Conservation (phyloP, 306 rosid species). For the Begonia fuchsioides region DNA sequence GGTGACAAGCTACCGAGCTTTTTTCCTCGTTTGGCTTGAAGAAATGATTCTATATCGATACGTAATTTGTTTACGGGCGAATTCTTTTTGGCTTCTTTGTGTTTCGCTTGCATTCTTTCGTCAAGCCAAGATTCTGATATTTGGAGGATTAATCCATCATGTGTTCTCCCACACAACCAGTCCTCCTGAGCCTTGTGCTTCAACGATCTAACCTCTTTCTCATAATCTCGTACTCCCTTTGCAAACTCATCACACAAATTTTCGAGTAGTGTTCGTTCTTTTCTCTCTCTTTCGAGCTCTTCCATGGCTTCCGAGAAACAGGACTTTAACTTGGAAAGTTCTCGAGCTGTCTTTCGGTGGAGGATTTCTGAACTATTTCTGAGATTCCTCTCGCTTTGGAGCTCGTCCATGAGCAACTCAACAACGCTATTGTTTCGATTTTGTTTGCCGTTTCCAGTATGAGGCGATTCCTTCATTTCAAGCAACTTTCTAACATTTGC, state of each 20-base stretch:
- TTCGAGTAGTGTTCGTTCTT: conserved; percentile 52
- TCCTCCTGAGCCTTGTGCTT: conserved; percentile 31
- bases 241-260: conserved; percentile 75
- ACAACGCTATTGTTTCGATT: conserved; percentile 25
- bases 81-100: conserved; percentile 2
- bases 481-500: conserved; percentile 36
- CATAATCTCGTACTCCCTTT: conserved; percentile 53
- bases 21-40: conserved; percentile 39
- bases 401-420: conserved; percentile 31
- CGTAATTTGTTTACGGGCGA: conserved; percentile 62
- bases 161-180: conserved; percentile 14
- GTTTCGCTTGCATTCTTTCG: conserved; percentile 58
- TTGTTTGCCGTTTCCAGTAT: conserved; percentile 21
- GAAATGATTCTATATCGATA: conserved; percentile 67
- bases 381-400: conserved; percentile 54
- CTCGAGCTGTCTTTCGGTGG: conserved; percentile 44
- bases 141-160: conserved; percentile 46
- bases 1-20: neutral
- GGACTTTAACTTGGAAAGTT: conserved; percentile 43
- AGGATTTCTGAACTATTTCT: conserved; percentile 47
- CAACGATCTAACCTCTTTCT: conserved; percentile 38
- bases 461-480: conserved; percentile 21
- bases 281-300: conserved; percentile 62
- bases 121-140: conserved; percentile 90
- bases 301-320: conserved; percentile 38